Conservation (phyloP, 495 filamentous ascomycete species). For the Aspergillus avenaceus region DNA sequence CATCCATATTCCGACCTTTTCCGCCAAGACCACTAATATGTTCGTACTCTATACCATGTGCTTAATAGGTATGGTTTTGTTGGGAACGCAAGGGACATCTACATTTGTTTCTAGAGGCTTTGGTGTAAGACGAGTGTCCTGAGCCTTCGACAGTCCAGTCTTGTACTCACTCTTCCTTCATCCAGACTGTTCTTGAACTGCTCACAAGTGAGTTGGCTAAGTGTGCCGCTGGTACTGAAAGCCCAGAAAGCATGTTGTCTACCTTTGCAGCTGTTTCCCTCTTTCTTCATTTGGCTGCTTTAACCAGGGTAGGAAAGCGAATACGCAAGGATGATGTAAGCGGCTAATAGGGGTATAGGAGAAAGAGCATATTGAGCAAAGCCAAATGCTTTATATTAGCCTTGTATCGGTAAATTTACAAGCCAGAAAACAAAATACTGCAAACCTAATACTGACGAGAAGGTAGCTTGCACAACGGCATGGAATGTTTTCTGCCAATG, state of each 20-base stretch:
- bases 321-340: neutral
- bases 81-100: slow-evolving; percentile 46
- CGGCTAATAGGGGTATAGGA: slow-evolving; percentile 30
- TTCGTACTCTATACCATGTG: slow-evolving; percentile 48
- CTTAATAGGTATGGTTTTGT: slow-evolving; percentile 47
- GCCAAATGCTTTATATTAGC: slow-evolving; percentile 48
- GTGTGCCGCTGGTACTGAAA: slow-evolving; percentile 33
- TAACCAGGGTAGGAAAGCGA: slow-evolving; percentile 40
- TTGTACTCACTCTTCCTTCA: neutral
- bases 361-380: slow-evolving; percentile 41
- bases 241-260: slow-evolving; percentile 35
- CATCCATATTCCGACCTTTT: slow-evolving; percentile 49
- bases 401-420: slow-evolving; percentile 42
- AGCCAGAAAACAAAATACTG: neutral
- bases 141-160: no score
- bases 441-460: neutral
- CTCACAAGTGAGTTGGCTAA: slow-evolving; percentile 37
- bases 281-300: slow-evolving; percentile 44
- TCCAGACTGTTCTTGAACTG: slow-evolving; percentile 37
- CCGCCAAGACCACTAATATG: slow-evolving; percentile 38
- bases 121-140: slow-evolving; percentile 22
- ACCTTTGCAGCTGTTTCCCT: slow-evolving; percentile 45
- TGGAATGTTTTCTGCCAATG: slow-evolving; percentile 44
- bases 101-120: slow-evolving; percentile 46
- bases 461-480: slow-evolving; percentile 46